Evolutionary conservation across 2,329 filamentous ascomycete genomes (phyloP), one percentile per base, ranked within the genome.

Genomic region (Penicillium fuscoglaucum): DNA sequence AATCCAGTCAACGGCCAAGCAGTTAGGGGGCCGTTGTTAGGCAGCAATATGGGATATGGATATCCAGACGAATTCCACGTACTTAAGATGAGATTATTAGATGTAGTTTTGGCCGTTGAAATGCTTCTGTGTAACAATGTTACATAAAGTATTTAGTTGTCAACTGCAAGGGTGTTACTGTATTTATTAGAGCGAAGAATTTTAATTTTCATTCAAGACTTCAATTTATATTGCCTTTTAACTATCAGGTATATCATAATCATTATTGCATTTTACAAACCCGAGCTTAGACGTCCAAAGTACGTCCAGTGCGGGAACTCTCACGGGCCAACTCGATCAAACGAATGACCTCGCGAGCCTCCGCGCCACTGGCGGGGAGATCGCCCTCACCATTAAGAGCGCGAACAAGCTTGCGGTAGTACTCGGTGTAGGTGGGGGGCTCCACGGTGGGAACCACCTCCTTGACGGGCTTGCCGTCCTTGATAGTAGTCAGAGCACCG

Each of bases 351-450:
- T 82, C 76, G 43, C 78, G 75, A 13, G 83, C 81, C 59, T 84
- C 80, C 45, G 76, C 77, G 3, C 82, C 78, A 61, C 79, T 82
- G 13, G 84, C 84, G 3, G 84, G 83, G 28, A 85, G 76, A 8
- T 79, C 75, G 1, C 76, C 79, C 64, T 82, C 74, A n/a, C 82
- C 82, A n/a, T 71, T 70, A 49, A 86, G 69, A 39, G 84, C 83
- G 44, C 79, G 77, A 3, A 78, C 82, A 58, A 86, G 76, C 53
- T 76, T 74, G 29, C 76, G 73, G 73, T 93, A 93, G 62, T 90
- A 88, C 66, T 84, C 82, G 24, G 79, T 79, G 72, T 91, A 95
- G 3, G 89, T 92, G n/a, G 74, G 73, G 0, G 88, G 86, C 69
- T 86, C 78, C 3, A 88, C 78, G 3, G 87, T 88, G 1, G 84